A percentile compares a stretch with the other conserved stretches of the same genome.
phyloP scores from a whole-genome alignment of 306 rosid genomes.

The Dalbergia oliveri region DNA sequence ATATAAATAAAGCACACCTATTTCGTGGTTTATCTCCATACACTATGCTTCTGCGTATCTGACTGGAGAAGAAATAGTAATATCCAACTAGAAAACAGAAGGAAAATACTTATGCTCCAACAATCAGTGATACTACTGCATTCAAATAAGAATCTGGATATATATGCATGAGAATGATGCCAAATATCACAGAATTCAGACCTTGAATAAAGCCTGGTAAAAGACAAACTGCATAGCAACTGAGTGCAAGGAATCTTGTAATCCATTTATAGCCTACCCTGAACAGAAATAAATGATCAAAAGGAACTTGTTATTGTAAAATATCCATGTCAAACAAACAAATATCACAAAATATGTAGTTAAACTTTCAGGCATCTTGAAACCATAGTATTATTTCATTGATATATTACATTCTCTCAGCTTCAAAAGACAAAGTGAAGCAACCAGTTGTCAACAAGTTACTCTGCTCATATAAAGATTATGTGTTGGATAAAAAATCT shows the following conservation, averaged over 20 bases:
- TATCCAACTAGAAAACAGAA: slow-evolving; percentile 77
- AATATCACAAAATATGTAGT: slow-evolving; percentile 28
- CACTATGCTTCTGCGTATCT: slow-evolving; percentile 78
- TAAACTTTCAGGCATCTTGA: background rate
- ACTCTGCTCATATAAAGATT: background rate
- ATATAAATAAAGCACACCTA: slow-evolving; percentile 57
- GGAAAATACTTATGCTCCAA: slow-evolving; percentile 44
- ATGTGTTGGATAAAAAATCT: background rate
- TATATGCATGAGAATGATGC: slow-evolving; percentile 23
- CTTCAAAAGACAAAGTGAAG: background rate
- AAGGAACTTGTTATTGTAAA: slow-evolving; percentile 23
- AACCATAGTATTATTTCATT: background rate
- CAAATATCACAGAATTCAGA: slow-evolving; percentile 44
- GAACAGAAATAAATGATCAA: slow-evolving; percentile 67
- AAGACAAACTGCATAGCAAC: slow-evolving; percentile 73
- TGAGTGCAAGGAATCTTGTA: slow-evolving; percentile 73
- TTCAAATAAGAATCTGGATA: slow-evolving; percentile 26
- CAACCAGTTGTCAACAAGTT: background rate
- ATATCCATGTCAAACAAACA: slow-evolving; percentile 36
- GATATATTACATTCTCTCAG: background rate
- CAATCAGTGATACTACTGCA: slow-evolving; percentile 4
- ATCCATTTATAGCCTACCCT: slow-evolving; percentile 97
- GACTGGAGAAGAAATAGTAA: slow-evolving; percentile 78
- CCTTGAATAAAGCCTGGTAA: slow-evolving; percentile 92
- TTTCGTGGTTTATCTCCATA: slow-evolving; percentile 94